phyloP scores from a whole-genome alignment of 805 yeast genomes.

The Candida nitratophila region DNA sequence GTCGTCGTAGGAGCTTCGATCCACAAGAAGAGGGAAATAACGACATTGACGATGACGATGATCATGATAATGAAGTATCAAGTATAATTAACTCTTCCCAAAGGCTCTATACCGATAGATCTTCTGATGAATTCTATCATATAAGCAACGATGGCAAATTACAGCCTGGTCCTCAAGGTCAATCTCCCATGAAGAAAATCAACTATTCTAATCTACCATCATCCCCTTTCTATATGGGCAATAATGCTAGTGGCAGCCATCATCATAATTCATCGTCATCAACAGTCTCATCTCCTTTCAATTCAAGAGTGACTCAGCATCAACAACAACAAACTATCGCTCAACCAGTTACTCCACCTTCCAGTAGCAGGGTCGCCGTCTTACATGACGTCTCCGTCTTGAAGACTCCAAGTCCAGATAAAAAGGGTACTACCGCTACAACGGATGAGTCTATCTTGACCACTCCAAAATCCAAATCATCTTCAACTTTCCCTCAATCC shows the following conservation, averaged over 20 bases:
- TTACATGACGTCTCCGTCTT: conserved; percentile 9
- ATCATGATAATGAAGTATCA: neutral
- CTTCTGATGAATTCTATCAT: neutral
- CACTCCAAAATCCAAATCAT: neutral
- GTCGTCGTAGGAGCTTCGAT: no score
- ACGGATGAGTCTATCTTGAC: neutral
- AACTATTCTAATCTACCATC: conserved; percentile 6
- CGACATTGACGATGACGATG: neutral
- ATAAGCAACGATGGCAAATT: neutral
- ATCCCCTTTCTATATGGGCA: conserved; percentile 6
- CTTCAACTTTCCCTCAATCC: neutral
- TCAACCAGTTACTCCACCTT: conserved; percentile 21
- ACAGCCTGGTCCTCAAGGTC: neutral
- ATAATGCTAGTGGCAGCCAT: neutral
- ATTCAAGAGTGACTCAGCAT: neutral
- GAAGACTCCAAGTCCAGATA: conserved; percentile 10
- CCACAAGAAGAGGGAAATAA: neutral
- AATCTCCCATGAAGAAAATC: conserved; percentile 11
- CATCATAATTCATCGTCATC: neutral
- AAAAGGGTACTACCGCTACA: no score
- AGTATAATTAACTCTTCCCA: neutral
- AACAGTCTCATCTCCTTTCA: neutral
- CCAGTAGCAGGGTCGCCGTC: conserved; percentile 8
- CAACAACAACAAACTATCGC: neutral
- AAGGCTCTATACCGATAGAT: neutral